These are phyloP conservation scores for Trypanosoma theileri DNA, from an alignment of 208 protist genomes.

Conservation along the genomic window DNA sequence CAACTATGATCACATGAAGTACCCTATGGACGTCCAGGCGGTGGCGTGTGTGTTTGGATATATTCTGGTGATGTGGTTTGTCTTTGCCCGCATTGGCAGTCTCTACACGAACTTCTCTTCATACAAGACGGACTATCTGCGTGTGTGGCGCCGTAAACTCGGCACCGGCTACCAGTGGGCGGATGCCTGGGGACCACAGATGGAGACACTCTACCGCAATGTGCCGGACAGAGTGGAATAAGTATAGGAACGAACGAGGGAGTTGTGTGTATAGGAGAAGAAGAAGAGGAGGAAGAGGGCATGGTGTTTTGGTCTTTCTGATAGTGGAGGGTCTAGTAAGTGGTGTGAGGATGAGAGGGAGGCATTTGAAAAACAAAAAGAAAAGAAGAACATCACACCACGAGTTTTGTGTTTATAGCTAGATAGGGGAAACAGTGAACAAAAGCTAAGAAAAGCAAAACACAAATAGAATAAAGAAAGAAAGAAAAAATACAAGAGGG, in stretches of 20 bases:
- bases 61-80: constrained; percentile 73
- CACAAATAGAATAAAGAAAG: too few relatives aligned
- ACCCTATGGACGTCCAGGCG: constrained; percentile 58
- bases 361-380: too few relatives aligned
- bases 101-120: constrained; percentile 38
- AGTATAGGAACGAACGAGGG: neutral
- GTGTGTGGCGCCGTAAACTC: constrained; percentile 84
- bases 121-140: constrained; percentile 83
- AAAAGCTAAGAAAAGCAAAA: too few relatives aligned
- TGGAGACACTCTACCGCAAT: constrained; percentile 78
- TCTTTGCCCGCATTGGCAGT: constrained; percentile 67
- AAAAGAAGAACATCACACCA: too few relatives aligned
- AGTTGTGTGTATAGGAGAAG: neutral
- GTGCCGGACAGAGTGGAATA: constrained; percentile 77
- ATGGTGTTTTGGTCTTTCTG: neutral
- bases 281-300: neutral
- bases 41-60: constrained; percentile 51
- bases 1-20: constrained; percentile 85
- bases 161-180: constrained; percentile 89
- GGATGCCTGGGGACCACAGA: constrained; percentile 82
- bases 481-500: too few relatives aligned
- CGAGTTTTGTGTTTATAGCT: too few relatives aligned
- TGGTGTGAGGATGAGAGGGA: neutral
- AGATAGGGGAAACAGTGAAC: too few relatives aligned
- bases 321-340: neutral